These are phyloP conservation scores for Dryas integrifolia DNA, from an alignment of 331 rosid genomes.

Conservation along the genomic window DNA sequence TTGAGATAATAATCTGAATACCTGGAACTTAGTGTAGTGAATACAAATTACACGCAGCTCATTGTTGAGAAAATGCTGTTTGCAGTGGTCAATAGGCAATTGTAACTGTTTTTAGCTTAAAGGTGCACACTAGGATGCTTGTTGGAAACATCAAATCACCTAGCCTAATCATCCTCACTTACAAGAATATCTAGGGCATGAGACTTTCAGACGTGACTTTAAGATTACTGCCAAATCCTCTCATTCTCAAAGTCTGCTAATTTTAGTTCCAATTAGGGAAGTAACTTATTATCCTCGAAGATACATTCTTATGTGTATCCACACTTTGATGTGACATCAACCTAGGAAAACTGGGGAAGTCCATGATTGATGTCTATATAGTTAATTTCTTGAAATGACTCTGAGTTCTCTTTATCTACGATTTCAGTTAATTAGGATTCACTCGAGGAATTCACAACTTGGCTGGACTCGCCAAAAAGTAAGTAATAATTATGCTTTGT, in stretches of 20 bases:
- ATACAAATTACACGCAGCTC: not conserved
- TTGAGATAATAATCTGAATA: not conserved
- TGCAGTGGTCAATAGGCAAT: not conserved
- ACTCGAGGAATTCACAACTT: slow-evolving; percentile 50
- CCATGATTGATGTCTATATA: not conserved
- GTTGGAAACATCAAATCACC: not conserved
- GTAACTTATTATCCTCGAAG: not conserved
- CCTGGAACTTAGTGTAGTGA: not conserved
- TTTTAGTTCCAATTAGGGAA: not conserved
- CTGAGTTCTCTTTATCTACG: slow-evolving; percentile 24
- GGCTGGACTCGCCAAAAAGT: slow-evolving; percentile 97
- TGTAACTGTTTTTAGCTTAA: not conserved
- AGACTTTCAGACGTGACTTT: not conserved
- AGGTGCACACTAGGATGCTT: not conserved
- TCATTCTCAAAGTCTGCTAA: not conserved
- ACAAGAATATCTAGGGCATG: slow-evolving; percentile 3
- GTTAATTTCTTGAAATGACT: slow-evolving; percentile 29
- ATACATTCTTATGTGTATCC: not conserved
- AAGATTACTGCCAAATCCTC: not conserved
- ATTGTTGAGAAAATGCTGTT: not conserved
- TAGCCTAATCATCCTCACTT: not conserved
- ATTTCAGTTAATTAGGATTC: slow-evolving; percentile 69
- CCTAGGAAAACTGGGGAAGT: not conserved
- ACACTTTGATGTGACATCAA: not conserved
- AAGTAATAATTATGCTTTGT: slow-evolving; percentile 33